Evolutionary conservation across 768 basidiomycete genomes (phyloP), one percentile per base, ranked within the genome.

Genomic region (Boletus tylopilopsis): DNA sequence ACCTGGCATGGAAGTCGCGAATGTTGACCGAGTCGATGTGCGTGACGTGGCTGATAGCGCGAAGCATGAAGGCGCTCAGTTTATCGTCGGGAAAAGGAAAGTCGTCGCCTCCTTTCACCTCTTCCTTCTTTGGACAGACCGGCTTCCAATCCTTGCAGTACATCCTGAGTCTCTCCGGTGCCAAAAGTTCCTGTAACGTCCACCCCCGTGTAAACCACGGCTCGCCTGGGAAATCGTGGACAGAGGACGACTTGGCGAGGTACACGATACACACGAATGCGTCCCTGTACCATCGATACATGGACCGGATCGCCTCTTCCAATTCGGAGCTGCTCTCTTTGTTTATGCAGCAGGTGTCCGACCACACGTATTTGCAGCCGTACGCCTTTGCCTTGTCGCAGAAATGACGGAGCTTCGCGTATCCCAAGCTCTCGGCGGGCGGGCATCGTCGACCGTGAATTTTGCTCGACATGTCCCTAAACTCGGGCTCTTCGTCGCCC

Each of bases 261-360:
- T 56, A 18, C 13, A 50, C 53, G 42, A 56, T 50, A 41, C 55
- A 56, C 5, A 56, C 45, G 37, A 42, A 41, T 8, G 55, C 53
- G 27, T 56, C 45, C 36, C 34, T 29, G 38, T 55, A 55, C 53
- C 54, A 55, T n/a, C 40, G 41, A 12, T 44, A 55, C 54, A 55
- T 55, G 7, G 54, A 48, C 7, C 45, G 53, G 23, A 55, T 42
- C 5, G 53, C 54, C 35, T 55, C 54, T 25, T 53, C 45, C 16
- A 55, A 16, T 16, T 55, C 54, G 8, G 54, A 35, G 38, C 52
- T 55, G 21, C 45, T 55, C 24, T 43, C 46, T 29, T 55, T 55
- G 38, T 55, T 55, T 24, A 55, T 55, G 16, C 54, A 55, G 12
- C 56, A 62, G 5, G 63, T 62, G 9, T 61, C 62, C 5, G 53